Conservation (phyloP, 2,329 filamentous ascomycete genomes). For the Penicillium sp. region DNA sequence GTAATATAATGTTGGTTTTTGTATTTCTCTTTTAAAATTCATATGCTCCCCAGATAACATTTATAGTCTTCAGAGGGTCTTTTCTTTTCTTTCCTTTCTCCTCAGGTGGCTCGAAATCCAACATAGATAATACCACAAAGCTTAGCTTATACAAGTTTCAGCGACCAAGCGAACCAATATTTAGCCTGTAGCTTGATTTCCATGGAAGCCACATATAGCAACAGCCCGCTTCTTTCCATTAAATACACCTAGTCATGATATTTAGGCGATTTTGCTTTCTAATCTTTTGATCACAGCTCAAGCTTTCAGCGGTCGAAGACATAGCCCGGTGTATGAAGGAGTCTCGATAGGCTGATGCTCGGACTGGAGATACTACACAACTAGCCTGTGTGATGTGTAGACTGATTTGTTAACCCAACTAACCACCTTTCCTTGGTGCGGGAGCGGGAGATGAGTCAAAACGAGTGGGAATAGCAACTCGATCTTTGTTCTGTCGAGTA, state of each 20-base stretch:
- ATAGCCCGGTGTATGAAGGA: neutral
- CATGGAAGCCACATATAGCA: neutral
- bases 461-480: constrained; percentile 19
- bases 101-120: neutral
- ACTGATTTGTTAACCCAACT: constrained; percentile 10
- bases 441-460: constrained; percentile 21
- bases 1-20: neutral
- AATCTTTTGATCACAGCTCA: neutral
- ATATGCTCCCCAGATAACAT: constrained; percentile 1
- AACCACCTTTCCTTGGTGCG: constrained; percentile 31
- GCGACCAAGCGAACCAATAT: neutral
- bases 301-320: neutral
- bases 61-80: neutral
- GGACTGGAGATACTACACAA: neutral
- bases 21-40: neutral
- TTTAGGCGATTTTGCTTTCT: neutral
- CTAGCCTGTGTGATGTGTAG: neutral
- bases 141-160: constrained; percentile 2
- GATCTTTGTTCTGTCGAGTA: constrained; percentile 15
- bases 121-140: neutral
- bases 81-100: neutral
- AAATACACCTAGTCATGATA: neutral
- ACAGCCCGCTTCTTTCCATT: neutral
- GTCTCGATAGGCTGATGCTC: neutral
- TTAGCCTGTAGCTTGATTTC: neutral